Conservation (phyloP, 257 asterid species). For the Capsicum rhomboideum region DNA sequence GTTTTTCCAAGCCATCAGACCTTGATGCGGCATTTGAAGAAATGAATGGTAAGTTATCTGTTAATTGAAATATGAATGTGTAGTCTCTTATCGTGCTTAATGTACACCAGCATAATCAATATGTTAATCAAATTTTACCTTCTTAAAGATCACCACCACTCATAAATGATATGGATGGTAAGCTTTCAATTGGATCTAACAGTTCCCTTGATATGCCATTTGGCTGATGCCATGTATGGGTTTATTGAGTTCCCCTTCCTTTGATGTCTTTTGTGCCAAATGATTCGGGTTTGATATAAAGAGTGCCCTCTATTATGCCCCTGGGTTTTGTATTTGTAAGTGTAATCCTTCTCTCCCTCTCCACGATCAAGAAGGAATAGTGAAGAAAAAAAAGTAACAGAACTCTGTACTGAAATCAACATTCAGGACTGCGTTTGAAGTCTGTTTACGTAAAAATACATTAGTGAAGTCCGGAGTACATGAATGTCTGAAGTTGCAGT, state of each 20-base stretch:
- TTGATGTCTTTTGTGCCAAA: not conserved
- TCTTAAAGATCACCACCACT: no score
- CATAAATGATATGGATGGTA: not conserved
- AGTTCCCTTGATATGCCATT: not conserved
- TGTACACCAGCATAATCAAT: not conserved
- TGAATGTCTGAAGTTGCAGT: not conserved
- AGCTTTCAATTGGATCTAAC: not conserved
- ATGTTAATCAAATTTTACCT: not conserved
- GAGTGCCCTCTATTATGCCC: not conserved
- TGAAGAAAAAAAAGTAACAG: not conserved
- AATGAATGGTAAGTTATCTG: constrained; percentile 57
- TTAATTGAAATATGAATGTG: not conserved
- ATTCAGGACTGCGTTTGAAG: not conserved
- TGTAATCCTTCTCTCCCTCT: not conserved
- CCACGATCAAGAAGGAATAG: not conserved
- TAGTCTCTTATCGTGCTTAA: not conserved
- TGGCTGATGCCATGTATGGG: not conserved
- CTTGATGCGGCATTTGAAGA: constrained; percentile 81
- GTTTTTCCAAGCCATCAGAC: constrained; percentile 76
- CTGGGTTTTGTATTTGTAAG: not conserved
- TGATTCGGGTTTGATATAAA: not conserved
- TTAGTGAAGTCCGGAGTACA: not conserved
- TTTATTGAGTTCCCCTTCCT: not conserved
- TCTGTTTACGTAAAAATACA: not conserved
- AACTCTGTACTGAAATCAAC: not conserved